Conservation (phyloP, 257 asterid species). For the Plantago major region DNA sequence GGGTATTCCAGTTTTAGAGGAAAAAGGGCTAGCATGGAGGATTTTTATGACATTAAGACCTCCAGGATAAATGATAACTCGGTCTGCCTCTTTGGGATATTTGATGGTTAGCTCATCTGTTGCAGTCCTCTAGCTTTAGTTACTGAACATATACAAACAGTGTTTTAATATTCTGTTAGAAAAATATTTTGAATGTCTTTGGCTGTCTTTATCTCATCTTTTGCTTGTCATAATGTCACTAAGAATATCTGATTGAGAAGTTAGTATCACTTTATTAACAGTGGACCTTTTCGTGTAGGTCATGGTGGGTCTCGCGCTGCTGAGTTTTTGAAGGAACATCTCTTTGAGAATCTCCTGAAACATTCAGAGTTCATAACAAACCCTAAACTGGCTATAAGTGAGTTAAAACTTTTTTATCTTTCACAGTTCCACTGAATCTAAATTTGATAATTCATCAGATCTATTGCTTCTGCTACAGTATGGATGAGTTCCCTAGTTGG, state of each 20-base stretch:
- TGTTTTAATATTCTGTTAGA: neutral
- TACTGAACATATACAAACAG: neutral
- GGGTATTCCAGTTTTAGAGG: slow-evolving; percentile 98
- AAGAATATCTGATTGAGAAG: neutral
- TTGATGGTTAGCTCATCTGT: slow-evolving; percentile 67
- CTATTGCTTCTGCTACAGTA: neutral
- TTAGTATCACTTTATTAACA: slow-evolving; percentile 20
- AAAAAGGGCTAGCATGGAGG: slow-evolving; percentile 96
- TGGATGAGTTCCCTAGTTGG: neutral
- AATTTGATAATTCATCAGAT: neutral
- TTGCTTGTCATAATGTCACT: neutral
- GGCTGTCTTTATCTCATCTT: neutral
- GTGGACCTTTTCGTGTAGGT: slow-evolving; percentile 50
- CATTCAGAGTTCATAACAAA: slow-evolving; percentile 68
- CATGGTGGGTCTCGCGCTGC: slow-evolving; percentile 99
- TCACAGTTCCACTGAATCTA: neutral
- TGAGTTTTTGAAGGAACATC: slow-evolving; percentile 87
- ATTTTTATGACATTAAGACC: slow-evolving; percentile 80
- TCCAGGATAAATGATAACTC: slow-evolving; percentile 66
- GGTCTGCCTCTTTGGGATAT: slow-evolving; percentile 86
- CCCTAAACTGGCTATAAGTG: slow-evolving; percentile 84
- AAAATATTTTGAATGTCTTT: neutral
- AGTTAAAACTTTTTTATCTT: slow-evolving; percentile 30
- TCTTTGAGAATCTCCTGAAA: slow-evolving; percentile 83
- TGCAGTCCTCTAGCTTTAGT: slow-evolving; percentile 1